phyloP scores from a whole-genome alignment of 2,329 filamentous ascomycete species.

The Epichloe brachyelytri region DNA sequence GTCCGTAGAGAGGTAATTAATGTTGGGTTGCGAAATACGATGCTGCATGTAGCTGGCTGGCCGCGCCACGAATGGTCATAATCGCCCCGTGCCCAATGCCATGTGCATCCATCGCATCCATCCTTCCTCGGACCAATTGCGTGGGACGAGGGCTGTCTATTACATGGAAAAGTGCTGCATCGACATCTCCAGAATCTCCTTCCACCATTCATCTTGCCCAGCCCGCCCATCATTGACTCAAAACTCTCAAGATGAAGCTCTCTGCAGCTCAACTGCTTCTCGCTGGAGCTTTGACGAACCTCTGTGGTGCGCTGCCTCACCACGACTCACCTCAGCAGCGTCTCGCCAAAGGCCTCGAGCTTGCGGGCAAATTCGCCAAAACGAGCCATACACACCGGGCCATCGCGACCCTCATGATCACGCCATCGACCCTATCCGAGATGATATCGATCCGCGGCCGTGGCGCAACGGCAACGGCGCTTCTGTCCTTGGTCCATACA shows the following conservation, averaged over 20 bases:
- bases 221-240: background rate
- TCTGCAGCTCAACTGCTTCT: conserved; percentile 15
- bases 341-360: conserved; percentile 34
- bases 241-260: conserved; percentile 15
- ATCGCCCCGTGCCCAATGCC: background rate
- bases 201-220: background rate
- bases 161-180: too few species aligned
- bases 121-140: too few species aligned
- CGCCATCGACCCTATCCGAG: conserved; percentile 46
- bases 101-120: background rate
- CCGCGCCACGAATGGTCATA: background rate
- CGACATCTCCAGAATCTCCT: too few species aligned
- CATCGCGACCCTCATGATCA: conserved; percentile 49
- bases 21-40: background rate
- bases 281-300: conserved; percentile 10
- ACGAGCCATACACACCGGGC: conserved; percentile 44
- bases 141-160: too few species aligned
- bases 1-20: too few species aligned
- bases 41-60: background rate
- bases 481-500: conserved; percentile 57
- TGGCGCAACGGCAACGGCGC: conserved; percentile 51
- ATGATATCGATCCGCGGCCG: conserved; percentile 51
- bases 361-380: conserved; percentile 28
- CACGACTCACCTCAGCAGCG: conserved; percentile 42
- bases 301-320: conserved; percentile 16